phyloP scores from a whole-genome alignment of 192 early-diverging fungal genomes.

The Rhizophlyctis rosea region DNA sequence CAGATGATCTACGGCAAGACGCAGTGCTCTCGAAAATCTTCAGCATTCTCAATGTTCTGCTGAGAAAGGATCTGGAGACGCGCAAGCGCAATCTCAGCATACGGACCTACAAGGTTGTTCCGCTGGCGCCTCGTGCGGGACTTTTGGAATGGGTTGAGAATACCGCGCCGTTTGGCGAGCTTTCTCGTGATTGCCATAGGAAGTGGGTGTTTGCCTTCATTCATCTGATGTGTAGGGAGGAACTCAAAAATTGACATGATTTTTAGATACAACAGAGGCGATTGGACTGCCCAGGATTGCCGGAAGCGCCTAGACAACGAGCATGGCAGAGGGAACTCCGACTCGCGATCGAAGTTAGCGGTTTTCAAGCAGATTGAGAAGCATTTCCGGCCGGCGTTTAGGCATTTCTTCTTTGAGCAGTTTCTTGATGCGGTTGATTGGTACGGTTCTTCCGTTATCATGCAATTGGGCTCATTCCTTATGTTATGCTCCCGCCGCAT shows the following conservation, averaged over 20 bases:
- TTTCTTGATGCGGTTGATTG: conserved; percentile 70
- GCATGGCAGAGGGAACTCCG: conserved; percentile 33
- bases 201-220: conserved; percentile 15
- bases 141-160: conserved; percentile 58
- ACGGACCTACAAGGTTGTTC: conserved; percentile 58
- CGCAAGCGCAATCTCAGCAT: conserved; percentile 44
- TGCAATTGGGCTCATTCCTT: conserved; percentile 1
- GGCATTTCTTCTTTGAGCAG: conserved; percentile 76
- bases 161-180: conserved; percentile 45
- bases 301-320: conserved; percentile 39
- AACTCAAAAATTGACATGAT: too few relatives aligned
- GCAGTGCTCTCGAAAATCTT: conserved; percentile 70
- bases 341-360: conserved; percentile 52
- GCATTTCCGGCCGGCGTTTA: conserved; percentile 57
- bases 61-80: conserved; percentile 47
- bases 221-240: too few relatives aligned
- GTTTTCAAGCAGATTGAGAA: conserved; percentile 50
- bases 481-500: too few relatives aligned
- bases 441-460: conserved; percentile 20
- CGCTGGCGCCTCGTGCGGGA: conserved; percentile 49
- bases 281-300: conserved; percentile 38
- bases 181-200: conserved; percentile 37
- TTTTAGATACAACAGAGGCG: conserved; percentile 40
- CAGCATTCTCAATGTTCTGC: conserved; percentile 56
- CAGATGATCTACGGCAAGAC: conserved; percentile 77